Evolutionary conservation across 257 asterid species (phyloP), one percentile per base, ranked within the genome.

Genomic region (Plantago major): DNA sequence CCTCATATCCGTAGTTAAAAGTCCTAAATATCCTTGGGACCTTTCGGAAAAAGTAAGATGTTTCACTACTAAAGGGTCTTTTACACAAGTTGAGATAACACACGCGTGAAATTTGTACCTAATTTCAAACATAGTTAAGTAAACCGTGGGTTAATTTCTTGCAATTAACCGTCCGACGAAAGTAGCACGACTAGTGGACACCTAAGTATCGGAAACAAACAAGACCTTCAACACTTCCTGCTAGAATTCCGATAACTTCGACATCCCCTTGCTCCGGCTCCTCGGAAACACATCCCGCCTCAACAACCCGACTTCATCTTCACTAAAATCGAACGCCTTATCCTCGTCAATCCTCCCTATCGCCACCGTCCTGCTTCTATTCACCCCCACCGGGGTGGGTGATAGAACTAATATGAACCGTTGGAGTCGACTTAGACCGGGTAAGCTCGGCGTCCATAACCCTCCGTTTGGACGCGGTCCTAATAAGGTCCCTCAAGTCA

Each of bases 261-360:
- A 44, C 53, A 42, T 67, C 11, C 74, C 82, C 51, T 64, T 58
- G 73, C 86, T 82, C 71, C 59, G 73, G 52, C 88, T 82, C 71
- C 85, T 78, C 1, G 67, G 48, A 64, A 44, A 72, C 18, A 59
- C 62, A 72, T 40, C 66, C 65, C 40, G 65, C 46, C 22, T 12
- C 17, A 63, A 62, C 69, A 65, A 46, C 16, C 73, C 47, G 10
- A 33, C 18, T 3, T 64, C 47, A 1, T 71, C 70, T 4, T 74
- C 82, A 4, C 73, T 84, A 10, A 75, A 81, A 9, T 84, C 88
- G 47, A 60, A 78, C 13, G 88, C 67, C 64, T 58, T 59, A 3
- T 87, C 84, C 70, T 87, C 95, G 55, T 84, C 95, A 16, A 87
- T 87, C 71, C 84, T 62, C 5, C 88, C 88, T 53, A 84, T 49